Percentiles rank a stretch among this genome's conserved stretches.
phyloP scores from a whole-genome alignment of 768 basidiomycete species.

The Saitozyma podzolica region DNA sequence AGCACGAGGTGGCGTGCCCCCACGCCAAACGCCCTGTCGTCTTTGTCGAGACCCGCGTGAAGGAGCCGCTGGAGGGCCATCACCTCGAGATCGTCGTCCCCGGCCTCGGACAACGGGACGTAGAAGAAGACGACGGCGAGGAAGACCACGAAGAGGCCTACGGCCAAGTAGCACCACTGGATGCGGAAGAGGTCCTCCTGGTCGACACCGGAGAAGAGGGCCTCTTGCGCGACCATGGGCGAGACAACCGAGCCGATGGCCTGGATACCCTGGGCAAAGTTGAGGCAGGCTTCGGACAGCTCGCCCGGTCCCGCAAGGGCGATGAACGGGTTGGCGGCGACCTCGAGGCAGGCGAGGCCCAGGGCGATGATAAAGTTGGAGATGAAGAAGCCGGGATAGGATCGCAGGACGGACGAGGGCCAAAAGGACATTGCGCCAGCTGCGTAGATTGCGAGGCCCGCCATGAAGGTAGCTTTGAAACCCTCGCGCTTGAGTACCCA shows the following conservation, averaged over 20 bases:
- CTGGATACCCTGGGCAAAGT: slow-evolving; percentile 47
- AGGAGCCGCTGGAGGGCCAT: slow-evolving; percentile 19
- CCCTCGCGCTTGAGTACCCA: slow-evolving; percentile 30
- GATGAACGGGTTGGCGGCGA: slow-evolving; percentile 47
- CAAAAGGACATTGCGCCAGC: slow-evolving; percentile 47
- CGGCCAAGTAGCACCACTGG: slow-evolving; percentile 47
- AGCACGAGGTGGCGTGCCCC: slow-evolving; percentile 18
- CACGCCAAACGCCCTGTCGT: slow-evolving; percentile 14
- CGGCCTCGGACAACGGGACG: slow-evolving; percentile 34
- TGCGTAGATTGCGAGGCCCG: slow-evolving; percentile 39
- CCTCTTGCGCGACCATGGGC: slow-evolving; percentile 35
- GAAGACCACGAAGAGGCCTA: slow-evolving; percentile 36
- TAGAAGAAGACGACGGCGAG: slow-evolving; percentile 45
- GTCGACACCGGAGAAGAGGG: slow-evolving; percentile 23
- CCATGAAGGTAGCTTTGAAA: slow-evolving; percentile 45
- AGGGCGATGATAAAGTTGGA: slow-evolving; percentile 42
- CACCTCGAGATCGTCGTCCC: slow-evolving; percentile 34
- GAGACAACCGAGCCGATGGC: slow-evolving; percentile 30
- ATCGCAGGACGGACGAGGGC: slow-evolving; percentile 36
- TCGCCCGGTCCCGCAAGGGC: slow-evolving; percentile 44
- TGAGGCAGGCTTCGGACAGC: slow-evolving; percentile 37
- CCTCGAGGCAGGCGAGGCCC: slow-evolving; percentile 39
- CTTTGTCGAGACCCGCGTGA: slow-evolving; percentile 16
- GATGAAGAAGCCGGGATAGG: slow-evolving; percentile 41
- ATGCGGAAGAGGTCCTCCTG: slow-evolving; percentile 28